Base-by-base conservation (phyloP, 805 yeast genomes). In the Yarrowia hollandica region DNA sequence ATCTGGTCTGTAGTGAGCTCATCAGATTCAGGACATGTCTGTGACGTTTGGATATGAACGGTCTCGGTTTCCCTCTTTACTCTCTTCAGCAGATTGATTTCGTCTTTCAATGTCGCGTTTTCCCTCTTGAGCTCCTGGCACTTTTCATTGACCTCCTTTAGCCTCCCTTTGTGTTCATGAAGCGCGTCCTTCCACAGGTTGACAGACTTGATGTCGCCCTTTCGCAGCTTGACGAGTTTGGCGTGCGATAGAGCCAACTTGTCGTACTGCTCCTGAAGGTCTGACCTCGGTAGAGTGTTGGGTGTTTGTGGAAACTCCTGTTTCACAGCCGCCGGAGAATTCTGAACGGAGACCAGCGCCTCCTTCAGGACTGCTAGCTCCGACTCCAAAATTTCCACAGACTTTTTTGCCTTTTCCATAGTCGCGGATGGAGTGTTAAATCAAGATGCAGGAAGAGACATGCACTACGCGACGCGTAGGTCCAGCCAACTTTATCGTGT, bases 151-250 rank as follows among this genome's bases (percentile, higher is more conserved):
- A 23, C 7, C 55, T 31, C 39, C 30, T 33, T 48, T n/a, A 48
- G 30, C 22, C 25, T 23, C 14, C 15, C 30, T 23, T 48, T 48
- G 30, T 48, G 55, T 3, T 48, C 55, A 11, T 48, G 55, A 2
- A 48, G 31, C 18, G 30, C 22, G 11, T 33, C 55, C 22, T 48
- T 48, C 55, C 55, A 48, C 30, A 48, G 30, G 22, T 22, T 31
- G 15, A 48, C 55, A 22, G 55, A 48, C 28, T 48, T 48, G 55
- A 48, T 48, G 12, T 48, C 55, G 39, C 55, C 55, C 15, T 48
- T 48, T 3, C 55, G 39, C 11, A 48, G 28, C 39, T 48, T 48
- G 39, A 48, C 16, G 22, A 48, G 55, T 12, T 48, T 48, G 1
- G 55, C 55, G 39, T 48, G 38, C n/a, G 39, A 31, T 15, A 48